Percentiles rank a stretch among this genome's conserved stretches.
Conservation (phyloP, 331 rosid genomes). For the Quercus lobata region DNA sequence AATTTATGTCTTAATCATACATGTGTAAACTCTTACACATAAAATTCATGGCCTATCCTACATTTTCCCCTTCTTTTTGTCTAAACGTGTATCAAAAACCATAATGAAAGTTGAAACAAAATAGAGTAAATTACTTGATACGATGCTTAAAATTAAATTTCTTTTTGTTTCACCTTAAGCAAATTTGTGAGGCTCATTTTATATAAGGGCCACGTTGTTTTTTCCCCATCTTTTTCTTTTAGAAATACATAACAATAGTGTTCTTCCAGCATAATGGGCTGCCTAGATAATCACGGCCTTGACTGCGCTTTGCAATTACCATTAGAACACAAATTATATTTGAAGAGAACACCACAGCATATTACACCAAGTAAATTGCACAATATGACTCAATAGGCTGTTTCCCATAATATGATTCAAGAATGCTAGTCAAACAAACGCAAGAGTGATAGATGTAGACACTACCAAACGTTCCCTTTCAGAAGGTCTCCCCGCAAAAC, state of each 20-base stretch:
- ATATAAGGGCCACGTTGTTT: background rate
- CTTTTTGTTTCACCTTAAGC: background rate
- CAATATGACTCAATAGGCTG: background rate
- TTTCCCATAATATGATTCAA: slow-evolving; percentile 1
- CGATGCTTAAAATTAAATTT: background rate
- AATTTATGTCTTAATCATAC: background rate
- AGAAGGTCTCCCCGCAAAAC: slow-evolving; percentile 95
- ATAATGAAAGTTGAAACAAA: background rate
- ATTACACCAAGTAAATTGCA: background rate
- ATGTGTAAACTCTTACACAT: background rate
- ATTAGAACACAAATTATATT: background rate
- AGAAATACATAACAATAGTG: background rate
- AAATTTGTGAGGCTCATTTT: background rate
- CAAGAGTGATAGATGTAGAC: slow-evolving; percentile 22
- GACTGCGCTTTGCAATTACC: background rate
- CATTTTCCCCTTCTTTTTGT: background rate
- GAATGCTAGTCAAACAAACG: slow-evolving; percentile 17
- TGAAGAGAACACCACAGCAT: background rate
- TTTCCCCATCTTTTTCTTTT: background rate
- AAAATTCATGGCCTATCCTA: background rate
- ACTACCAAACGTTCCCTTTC: slow-evolving; percentile 96
- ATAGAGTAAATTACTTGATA: background rate
- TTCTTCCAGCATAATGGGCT: background rate
- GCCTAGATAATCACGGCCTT: background rate
- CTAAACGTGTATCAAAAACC: background rate